These are phyloP conservation scores for Deakozyma indianensis DNA, from an alignment of 805 yeast species.

Conservation along the genomic window DNA sequence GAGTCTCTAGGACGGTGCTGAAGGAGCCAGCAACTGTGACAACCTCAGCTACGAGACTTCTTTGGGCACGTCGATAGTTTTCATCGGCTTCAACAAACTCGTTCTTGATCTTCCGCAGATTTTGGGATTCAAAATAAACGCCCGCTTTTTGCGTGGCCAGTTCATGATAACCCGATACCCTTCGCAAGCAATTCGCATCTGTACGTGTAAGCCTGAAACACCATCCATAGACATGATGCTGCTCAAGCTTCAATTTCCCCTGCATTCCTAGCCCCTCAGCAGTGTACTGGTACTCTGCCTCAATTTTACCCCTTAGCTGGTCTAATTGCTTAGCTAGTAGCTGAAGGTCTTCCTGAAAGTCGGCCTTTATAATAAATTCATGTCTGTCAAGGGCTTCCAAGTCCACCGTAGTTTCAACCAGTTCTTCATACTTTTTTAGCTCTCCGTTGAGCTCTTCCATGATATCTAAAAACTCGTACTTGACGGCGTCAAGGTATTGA, in stretches of 20 bases:
- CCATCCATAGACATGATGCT: conserved; percentile 85
- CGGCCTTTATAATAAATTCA: conserved; percentile 77
- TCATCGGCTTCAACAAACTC: conserved; percentile 44
- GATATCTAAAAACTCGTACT: conserved; percentile 43
- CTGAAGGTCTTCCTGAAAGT: conserved; percentile 62
- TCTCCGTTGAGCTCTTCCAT: conserved; percentile 34
- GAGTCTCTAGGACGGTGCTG: conserved; percentile 56
- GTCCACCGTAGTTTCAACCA: conserved; percentile 88
- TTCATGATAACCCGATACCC: conserved; percentile 48
- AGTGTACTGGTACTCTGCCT: conserved; percentile 43
- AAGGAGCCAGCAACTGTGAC: conserved; percentile 71
- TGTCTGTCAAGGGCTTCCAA: conserved; percentile 67
- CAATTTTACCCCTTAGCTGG: conserved; percentile 27
- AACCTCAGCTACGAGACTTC: conserved; percentile 68
- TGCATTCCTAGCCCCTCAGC: conserved; percentile 72
- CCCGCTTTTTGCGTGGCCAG: conserved; percentile 92
- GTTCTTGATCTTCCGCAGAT: conserved; percentile 43
- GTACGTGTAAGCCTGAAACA: conserved; percentile 81
- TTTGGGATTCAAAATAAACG: conserved; percentile 70
- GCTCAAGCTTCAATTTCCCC: conserved; percentile 78
- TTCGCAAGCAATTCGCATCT: conserved; percentile 71
- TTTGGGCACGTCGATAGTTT: conserved; percentile 63
- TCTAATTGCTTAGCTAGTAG: neutral
- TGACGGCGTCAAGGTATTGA: conserved; percentile 27
- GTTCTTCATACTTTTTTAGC: conserved; percentile 57